Conservation (phyloP, 768 basidiomycete species). For the Tulasnella sp. region DNA sequence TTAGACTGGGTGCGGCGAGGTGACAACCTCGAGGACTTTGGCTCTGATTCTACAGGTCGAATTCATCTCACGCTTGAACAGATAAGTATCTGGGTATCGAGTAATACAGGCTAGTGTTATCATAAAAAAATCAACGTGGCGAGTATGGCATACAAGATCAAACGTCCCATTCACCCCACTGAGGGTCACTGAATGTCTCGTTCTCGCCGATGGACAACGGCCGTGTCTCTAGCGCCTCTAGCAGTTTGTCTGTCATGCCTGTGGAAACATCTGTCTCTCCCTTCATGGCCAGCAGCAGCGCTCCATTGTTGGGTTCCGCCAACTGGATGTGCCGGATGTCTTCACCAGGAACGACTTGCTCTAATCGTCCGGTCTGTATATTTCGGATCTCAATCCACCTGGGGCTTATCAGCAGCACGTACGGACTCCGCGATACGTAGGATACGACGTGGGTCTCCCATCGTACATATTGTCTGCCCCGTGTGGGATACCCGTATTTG, state of each 20-base stretch:
- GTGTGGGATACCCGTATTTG: constrained; percentile 52
- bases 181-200: constrained; percentile 21
- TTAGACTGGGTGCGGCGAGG: too few relatives aligned
- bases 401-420: constrained; percentile 61
- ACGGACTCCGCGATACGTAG: constrained; percentile 47
- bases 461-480: constrained; percentile 49
- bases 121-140: too few relatives aligned
- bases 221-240: constrained; percentile 58
- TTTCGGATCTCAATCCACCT: constrained; percentile 63
- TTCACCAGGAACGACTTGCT: constrained; percentile 69
- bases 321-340: constrained; percentile 57
- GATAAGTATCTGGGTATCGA: too few relatives aligned
- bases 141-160: constrained; percentile 21
- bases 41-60: too few relatives aligned
- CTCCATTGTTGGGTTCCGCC: constrained; percentile 32
- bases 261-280: constrained; percentile 46
- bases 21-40: too few relatives aligned
- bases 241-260: constrained; percentile 49
- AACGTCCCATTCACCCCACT: constrained; percentile 62
- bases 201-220: constrained; percentile 34
- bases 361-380: constrained; percentile 49
- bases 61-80: too few relatives aligned
- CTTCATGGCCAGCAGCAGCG: constrained; percentile 52
- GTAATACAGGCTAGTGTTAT: too few relatives aligned
- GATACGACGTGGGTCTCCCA: constrained; percentile 66